Conservation (phyloP, 129 eudicot genomes). For the Solidago caesia region DNA sequence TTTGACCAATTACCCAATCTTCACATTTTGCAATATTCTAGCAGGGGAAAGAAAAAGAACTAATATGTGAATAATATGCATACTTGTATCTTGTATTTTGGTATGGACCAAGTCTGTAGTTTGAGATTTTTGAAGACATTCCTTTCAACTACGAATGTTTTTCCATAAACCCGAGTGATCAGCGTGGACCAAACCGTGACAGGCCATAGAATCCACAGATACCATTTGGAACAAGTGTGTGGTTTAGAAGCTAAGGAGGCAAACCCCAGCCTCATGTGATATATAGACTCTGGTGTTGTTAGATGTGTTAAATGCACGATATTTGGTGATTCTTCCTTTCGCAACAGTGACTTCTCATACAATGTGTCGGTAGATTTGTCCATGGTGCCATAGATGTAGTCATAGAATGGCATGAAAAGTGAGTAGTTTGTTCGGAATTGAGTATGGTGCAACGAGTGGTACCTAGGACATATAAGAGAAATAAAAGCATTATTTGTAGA, state of each 20-base stretch:
- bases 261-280: constrained; percentile 51
- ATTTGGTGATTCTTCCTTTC: constrained; percentile 46
- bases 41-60: neutral
- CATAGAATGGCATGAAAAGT: constrained; percentile 79
- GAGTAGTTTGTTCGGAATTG: constrained; percentile 76
- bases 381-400: constrained; percentile 59
- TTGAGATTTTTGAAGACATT: constrained; percentile 46
- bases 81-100: constrained; percentile 53
- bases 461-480: constrained; percentile 31
- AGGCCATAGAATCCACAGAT: constrained; percentile 50
- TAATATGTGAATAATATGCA: neutral
- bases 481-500: neutral
- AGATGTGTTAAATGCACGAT: constrained; percentile 66
- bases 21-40: neutral
- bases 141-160: constrained; percentile 49
- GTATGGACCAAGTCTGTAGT: constrained; percentile 55
- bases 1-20: neutral
- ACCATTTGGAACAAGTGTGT: constrained; percentile 42
- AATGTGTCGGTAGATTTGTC: constrained; percentile 52
- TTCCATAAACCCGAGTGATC: constrained; percentile 31
- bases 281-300: constrained; percentile 58
- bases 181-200: constrained; percentile 36
- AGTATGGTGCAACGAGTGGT: constrained; percentile 79
- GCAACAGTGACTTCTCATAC: constrained; percentile 47
- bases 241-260: constrained; percentile 65